phyloP scores from a whole-genome alignment of 768 basidiomycete genomes.

The Mycena filopes region DNA sequence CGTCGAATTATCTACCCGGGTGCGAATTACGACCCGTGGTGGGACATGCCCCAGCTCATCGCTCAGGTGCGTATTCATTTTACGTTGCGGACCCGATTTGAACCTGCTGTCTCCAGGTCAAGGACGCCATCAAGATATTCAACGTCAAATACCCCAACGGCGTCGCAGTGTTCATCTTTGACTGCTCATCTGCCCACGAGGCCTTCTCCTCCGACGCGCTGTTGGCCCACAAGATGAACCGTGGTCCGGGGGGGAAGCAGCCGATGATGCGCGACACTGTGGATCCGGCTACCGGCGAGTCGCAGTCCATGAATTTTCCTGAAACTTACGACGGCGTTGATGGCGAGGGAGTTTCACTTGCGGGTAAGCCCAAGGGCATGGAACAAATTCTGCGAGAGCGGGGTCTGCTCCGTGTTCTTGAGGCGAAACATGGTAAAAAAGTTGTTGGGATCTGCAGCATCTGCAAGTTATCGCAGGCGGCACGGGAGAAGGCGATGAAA shows the following conservation, averaged over 20 bases:
- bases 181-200: constrained; percentile 40
- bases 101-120: constrained; percentile 9
- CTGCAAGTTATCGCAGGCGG: too few relatives aligned
- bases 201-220: constrained; percentile 39
- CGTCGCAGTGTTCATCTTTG: constrained; percentile 36
- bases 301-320: constrained; percentile 33
- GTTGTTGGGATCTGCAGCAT: constrained; percentile 31
- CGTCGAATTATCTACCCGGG: constrained; percentile 39
- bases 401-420: constrained; percentile 14
- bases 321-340: constrained; percentile 18
- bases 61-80: constrained; percentile 32
- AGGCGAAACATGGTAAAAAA: constrained; percentile 16
- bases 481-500: constrained; percentile 25
- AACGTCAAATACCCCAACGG: constrained; percentile 35
- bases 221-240: constrained; percentile 41
- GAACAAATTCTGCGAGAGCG: constrained; percentile 31
- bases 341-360: constrained; percentile 22
- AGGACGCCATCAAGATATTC: constrained; percentile 28
- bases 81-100: too few relatives aligned
- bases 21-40: constrained; percentile 36
- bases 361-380: constrained; percentile 37
- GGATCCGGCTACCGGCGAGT: constrained; percentile 28
- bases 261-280: constrained; percentile 33
- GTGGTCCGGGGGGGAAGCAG: constrained; percentile 37
- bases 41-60: constrained; percentile 38